A percentile compares a stretch with the other conserved stretches of the same genome.
Evolutionary conservation across 2,329 filamentous ascomycete genomes (phyloP).

Genomic region (Seiridium cupressi): DNA sequence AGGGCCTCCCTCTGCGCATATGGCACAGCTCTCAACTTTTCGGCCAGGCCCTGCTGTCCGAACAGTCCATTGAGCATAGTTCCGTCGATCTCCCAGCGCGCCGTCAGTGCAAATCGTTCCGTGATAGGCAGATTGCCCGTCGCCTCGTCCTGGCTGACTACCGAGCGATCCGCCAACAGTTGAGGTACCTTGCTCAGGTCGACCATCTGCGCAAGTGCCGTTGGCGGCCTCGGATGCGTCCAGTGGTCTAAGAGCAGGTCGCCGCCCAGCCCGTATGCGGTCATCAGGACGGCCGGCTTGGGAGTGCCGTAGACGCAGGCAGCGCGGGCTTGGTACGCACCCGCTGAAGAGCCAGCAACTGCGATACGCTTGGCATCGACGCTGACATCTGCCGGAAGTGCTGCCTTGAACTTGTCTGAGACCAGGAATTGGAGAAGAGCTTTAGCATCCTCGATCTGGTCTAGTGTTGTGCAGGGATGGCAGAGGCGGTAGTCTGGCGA

Average conservation of each 20-base stretch:
- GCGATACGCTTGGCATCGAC: neutral
- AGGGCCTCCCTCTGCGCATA: neutral
- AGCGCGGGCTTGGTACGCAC: constrained; percentile 1
- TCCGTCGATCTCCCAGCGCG: constrained; percentile 5
- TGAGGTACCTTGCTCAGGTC: neutral
- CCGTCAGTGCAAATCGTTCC: constrained; percentile 3
- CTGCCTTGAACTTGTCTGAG: neutral
- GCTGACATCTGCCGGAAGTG: neutral
- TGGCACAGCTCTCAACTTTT: neutral
- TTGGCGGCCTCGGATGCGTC: neutral
- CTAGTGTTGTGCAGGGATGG: neutral
- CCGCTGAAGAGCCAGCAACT: constrained; percentile 1
- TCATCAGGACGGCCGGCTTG: constrained; percentile 2
- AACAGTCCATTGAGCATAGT: constrained; percentile 2
- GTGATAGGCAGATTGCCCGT: neutral
- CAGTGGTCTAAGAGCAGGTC: constrained; percentile 7
- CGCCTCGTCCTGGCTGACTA: neutral
- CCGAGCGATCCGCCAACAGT: neutral
- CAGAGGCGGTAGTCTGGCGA: constrained; percentile 4
- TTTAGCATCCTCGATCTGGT: constrained; percentile 5
- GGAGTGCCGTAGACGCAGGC: neutral
- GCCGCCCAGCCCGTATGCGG: neutral
- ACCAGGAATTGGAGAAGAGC: neutral
- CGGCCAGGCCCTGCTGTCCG: neutral
- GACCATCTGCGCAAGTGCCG: neutral